These are phyloP conservation scores for Hyaloscypha bicolor DNA, from an alignment of 495 filamentous ascomycete genomes.

Conservation along the genomic window DNA sequence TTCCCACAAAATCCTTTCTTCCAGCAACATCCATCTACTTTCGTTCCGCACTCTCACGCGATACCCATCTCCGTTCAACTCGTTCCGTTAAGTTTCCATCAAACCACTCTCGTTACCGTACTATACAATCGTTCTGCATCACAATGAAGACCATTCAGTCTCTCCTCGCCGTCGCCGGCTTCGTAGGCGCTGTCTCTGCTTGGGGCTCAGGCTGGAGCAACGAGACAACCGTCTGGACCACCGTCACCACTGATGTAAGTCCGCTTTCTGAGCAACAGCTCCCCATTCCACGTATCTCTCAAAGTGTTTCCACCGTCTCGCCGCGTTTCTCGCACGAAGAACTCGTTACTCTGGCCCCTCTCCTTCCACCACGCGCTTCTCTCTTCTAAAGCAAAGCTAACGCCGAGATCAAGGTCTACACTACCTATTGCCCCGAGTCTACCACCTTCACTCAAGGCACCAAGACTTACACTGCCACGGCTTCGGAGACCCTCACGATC, in stretches of 20 bases:
- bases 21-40: constrained; percentile 4
- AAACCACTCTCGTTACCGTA: constrained; percentile 23
- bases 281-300: background rate
- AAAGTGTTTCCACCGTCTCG: background rate
- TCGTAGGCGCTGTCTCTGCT: constrained; percentile 38
- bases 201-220: constrained; percentile 17
- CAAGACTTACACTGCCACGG: constrained; percentile 34
- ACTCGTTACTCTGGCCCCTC: background rate
- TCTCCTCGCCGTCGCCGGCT: constrained; percentile 39
- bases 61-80: background rate
- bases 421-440: constrained; percentile 51
- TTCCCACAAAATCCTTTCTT: background rate
- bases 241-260: constrained; percentile 42
- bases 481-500: constrained; percentile 41
- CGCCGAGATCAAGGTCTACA: constrained; percentile 52
- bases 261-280: background rate
- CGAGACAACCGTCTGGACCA: constrained; percentile 39
- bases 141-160: constrained; percentile 43
- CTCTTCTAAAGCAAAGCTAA: background rate
- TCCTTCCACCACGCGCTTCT: background rate
- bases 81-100: constrained; percentile 1
- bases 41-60: constrained; percentile 14
- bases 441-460: constrained; percentile 28
- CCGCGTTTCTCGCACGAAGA: background rate
- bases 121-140: constrained; percentile 28